These are phyloP conservation scores for Tylopilus plumbeoviolaceoides DNA, from an alignment of 768 basidiomycete species.

Conservation along the genomic window DNA sequence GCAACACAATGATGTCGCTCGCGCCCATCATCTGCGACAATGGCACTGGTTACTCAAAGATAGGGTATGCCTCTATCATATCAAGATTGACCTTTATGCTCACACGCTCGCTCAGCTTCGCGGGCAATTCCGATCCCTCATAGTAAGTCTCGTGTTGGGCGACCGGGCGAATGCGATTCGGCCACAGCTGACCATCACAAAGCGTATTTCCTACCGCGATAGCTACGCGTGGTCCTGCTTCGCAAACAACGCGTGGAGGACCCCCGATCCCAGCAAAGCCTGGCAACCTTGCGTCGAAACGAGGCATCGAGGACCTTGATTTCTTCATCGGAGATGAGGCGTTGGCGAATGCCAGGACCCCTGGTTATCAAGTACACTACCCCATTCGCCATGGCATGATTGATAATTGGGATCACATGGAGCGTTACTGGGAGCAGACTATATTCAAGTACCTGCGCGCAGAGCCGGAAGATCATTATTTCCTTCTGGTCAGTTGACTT, in stretches of 20 bases:
- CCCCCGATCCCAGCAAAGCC: slow-evolving; percentile 82
- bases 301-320: slow-evolving; percentile 97
- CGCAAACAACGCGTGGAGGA: slow-evolving; percentile 57
- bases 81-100: slow-evolving; percentile 5
- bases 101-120: slow-evolving; percentile 58
- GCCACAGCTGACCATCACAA: slow-evolving; percentile 4
- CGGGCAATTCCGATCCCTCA: slow-evolving; percentile 97
- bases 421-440: slow-evolving; percentile 98
- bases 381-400: slow-evolving; percentile 98
- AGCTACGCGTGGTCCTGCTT: slow-evolving; percentile 71
- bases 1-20: slow-evolving; percentile 58
- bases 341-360: slow-evolving; percentile 90
- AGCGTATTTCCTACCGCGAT: slow-evolving; percentile 99
- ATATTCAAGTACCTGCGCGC: slow-evolving; percentile 99
- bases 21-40: slow-evolving; percentile 98
- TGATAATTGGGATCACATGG: slow-evolving; percentile 99
- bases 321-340: slow-evolving; percentile 99
- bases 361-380: slow-evolving; percentile 90
- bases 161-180: not conserved
- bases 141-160: slow-evolving; percentile 56
- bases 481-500: slow-evolving; percentile 72
- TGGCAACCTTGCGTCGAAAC: slow-evolving; percentile 90
- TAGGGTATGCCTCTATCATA: slow-evolving; percentile 59
- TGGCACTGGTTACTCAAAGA: slow-evolving; percentile 95
- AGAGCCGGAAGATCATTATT: slow-evolving; percentile 98